phyloP scores from a whole-genome alignment of 1,284 basidiomycete genomes.

The Kalmanozyma brasiliensis region DNA sequence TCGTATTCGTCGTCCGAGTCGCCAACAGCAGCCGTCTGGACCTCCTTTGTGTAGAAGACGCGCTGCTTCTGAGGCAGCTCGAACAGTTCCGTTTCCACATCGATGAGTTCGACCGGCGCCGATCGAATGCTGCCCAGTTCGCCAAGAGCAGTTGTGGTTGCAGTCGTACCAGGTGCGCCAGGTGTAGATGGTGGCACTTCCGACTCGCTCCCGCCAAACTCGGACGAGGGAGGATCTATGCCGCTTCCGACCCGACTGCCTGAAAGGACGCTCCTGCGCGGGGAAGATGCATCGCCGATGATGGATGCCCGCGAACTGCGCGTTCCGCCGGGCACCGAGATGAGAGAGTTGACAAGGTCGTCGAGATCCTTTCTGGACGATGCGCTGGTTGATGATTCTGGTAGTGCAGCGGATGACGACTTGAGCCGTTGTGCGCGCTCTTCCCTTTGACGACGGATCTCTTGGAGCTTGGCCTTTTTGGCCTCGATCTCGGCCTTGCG shows the following conservation, averaged over 20 bases:
- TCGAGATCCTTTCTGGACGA: conserved; percentile 57
- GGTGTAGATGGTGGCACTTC: conserved; percentile 30
- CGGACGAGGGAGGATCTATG: conserved; percentile 29
- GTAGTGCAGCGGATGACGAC: conserved; percentile 20
- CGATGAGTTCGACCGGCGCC: conserved; percentile 77
- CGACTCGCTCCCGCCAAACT: conserved; percentile 46
- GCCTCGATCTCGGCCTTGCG: conserved; percentile 87
- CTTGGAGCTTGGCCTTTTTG: conserved; percentile 87
- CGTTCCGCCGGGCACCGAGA: conserved; percentile 19
- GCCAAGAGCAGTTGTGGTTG: conserved; percentile 11
- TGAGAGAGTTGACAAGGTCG: conserved; percentile 61
- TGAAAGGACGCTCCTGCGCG: conserved; percentile 24
- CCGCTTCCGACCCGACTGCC: conserved; percentile 4
- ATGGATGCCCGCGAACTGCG: conserved; percentile 20
- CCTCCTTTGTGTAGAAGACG: conserved; percentile 92
- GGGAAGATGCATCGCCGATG: conserved; percentile 23
- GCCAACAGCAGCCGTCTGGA: conserved; percentile 72
- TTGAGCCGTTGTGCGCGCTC: conserved; percentile 71
- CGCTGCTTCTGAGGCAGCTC: conserved; percentile 85
- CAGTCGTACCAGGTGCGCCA: conserved; percentile 7
- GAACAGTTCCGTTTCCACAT: conserved; percentile 81
- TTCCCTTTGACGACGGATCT: conserved; percentile 78
- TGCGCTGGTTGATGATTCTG: conserved; percentile 8
- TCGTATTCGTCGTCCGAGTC: conserved; percentile 71
- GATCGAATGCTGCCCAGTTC: not conserved